Evolutionary conservation across 2,329 filamentous ascomycete genomes (phyloP).

Genomic region (Colletotrichum agaves): DNA sequence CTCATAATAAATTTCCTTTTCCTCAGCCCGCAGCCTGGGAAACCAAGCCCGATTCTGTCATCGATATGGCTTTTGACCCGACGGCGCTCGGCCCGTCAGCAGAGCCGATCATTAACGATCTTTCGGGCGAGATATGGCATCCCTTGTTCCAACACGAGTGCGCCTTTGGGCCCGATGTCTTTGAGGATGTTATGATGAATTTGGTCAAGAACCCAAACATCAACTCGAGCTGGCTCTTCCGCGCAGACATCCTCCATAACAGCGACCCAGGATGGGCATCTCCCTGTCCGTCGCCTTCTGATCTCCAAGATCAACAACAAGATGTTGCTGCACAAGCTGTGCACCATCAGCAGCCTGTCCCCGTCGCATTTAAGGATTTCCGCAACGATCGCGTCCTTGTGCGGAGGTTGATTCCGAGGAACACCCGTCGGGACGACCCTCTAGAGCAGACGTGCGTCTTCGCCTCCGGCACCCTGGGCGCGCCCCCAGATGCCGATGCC

Average conservation of each 20-base stretch:
- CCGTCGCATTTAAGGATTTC: conserved; percentile 59
- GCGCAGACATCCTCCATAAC: conserved; percentile 78
- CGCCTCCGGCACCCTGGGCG: conserved; percentile 54
- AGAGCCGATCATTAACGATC: conserved; percentile 49
- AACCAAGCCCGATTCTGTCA: conserved; percentile 1
- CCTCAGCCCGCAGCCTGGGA: conserved; percentile 26
- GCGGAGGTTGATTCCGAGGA: conserved; percentile 83
- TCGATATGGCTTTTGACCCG: conserved; percentile 48
- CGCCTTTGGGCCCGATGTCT: conserved; percentile 71
- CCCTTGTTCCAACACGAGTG: conserved; percentile 68
- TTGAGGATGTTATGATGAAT: conserved; percentile 76
- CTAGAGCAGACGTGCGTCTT: conserved; percentile 87
- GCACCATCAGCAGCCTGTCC: conserved; percentile 41
- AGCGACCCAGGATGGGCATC: conserved; percentile 46
- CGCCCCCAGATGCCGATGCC: conserved; percentile 7
- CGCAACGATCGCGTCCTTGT: conserved; percentile 71
- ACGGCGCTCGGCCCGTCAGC: conserved; percentile 47
- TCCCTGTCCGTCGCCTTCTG: conserved; percentile 32
- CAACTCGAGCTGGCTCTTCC: conserved; percentile 81
- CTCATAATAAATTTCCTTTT: conserved; percentile 5
- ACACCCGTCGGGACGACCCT: conserved; percentile 77
- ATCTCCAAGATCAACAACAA: conserved; percentile 41
- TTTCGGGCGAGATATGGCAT: conserved; percentile 56
- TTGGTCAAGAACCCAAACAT: conserved; percentile 83
- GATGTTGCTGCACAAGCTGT: conserved; percentile 39